These are phyloP conservation scores for Periconia sp. DNA, from an alignment of 2,329 filamentous ascomycete species.

Conservation along the genomic window DNA sequence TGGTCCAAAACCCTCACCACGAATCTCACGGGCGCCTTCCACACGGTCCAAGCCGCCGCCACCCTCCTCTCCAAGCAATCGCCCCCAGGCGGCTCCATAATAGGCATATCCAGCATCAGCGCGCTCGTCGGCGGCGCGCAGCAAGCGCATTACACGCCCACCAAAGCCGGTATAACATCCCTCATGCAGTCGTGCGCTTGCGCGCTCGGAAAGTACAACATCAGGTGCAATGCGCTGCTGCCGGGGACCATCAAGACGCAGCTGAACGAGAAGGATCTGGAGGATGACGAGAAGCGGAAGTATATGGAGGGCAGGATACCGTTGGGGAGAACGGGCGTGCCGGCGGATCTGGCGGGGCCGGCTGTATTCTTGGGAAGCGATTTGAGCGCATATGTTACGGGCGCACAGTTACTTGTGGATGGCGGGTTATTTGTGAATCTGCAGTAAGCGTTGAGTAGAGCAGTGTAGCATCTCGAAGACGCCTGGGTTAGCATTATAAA, in stretches of 20 bases:
- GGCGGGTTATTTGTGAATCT: conserved; percentile 89
- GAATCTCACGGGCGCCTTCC: conserved; percentile 88
- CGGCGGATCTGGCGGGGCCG: conserved; percentile 77
- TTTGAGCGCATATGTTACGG: conserved; percentile 64
- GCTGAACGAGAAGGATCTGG: conserved; percentile 79
- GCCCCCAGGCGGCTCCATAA: conserved; percentile 72
- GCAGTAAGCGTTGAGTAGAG: conserved; percentile 16
- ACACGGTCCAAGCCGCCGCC: conserved; percentile 80
- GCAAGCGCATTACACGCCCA: conserved; percentile 83
- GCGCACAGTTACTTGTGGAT: conserved; percentile 82
- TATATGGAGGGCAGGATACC: conserved; percentile 86
- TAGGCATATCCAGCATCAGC: conserved; percentile 71
- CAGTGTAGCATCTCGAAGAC: background rate
- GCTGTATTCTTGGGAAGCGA: conserved; percentile 81
- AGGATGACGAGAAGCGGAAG: conserved; percentile 67
- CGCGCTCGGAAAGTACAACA: conserved; percentile 72
- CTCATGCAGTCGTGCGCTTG: conserved; percentile 84
- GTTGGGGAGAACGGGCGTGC: conserved; percentile 51
- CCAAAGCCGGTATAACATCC: conserved; percentile 78
- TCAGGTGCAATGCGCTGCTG: conserved; percentile 80
- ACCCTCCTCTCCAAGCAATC: conserved; percentile 73
- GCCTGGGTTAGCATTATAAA: too few species aligned
- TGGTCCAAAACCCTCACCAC: conserved; percentile 72
- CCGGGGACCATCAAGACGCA: conserved; percentile 84
- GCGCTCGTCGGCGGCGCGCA: conserved; percentile 76